These are phyloP conservation scores for Keqinozyma sinolaborantium DNA, from an alignment of 1,139 yeast species.

Conservation along the genomic window DNA sequence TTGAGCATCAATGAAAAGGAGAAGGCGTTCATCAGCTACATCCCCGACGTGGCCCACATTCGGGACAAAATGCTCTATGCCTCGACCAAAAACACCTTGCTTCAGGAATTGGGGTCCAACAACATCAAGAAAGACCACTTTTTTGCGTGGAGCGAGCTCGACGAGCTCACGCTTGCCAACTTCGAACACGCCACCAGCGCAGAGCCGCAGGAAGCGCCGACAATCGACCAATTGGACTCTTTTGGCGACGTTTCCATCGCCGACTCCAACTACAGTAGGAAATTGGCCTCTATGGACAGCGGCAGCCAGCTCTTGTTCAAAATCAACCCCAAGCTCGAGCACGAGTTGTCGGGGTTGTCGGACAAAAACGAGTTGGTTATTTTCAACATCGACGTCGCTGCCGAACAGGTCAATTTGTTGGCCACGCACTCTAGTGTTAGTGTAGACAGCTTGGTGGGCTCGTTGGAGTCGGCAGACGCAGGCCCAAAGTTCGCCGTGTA, in stretches of 20 bases:
- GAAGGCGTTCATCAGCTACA: slow-evolving; percentile 69
- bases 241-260: slow-evolving; percentile 28
- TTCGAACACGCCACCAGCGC: slow-evolving; percentile 22
- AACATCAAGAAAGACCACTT: slow-evolving; percentile 49
- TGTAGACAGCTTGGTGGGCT: slow-evolving; percentile 17
- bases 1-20: slow-evolving; percentile 24
- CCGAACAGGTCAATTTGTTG: slow-evolving; percentile 26
- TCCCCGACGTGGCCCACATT: slow-evolving; percentile 84
- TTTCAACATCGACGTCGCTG: slow-evolving; percentile 27
- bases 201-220: slow-evolving; percentile 8
- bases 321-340: slow-evolving; percentile 21
- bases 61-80: slow-evolving; percentile 92
- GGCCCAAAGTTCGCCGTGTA: slow-evolving; percentile 58
- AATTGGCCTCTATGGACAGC: slow-evolving; percentile 36
- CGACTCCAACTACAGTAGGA: slow-evolving; percentile 11
- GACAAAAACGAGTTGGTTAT: slow-evolving; percentile 18
- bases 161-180: slow-evolving; percentile 55
- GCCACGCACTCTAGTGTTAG: slow-evolving; percentile 12
- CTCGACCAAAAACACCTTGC: slow-evolving; percentile 73
- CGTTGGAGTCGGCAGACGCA: slow-evolving; percentile 15
- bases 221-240: slow-evolving; percentile 43
- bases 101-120: slow-evolving; percentile 68
- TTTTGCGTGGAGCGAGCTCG: slow-evolving; percentile 54
- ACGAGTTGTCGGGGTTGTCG: slow-evolving; percentile 18
- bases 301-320: slow-evolving; percentile 23